These are phyloP conservation scores for Diaporthe sp. DNA, from an alignment of 2,329 filamentous ascomycete genomes.

Conservation along the genomic window DNA sequence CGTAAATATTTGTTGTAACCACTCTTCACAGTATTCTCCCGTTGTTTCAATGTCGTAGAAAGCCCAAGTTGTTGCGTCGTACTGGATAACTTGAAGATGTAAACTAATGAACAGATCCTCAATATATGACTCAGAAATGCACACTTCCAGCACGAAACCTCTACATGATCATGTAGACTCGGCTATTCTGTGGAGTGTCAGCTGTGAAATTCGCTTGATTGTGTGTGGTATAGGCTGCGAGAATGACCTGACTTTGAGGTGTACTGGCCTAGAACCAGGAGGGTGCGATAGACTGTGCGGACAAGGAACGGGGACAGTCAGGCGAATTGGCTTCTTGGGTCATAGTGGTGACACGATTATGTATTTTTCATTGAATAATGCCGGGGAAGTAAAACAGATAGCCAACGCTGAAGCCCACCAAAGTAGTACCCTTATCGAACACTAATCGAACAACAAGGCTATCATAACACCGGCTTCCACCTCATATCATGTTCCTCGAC, in stretches of 20 bases:
- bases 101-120: not conserved
- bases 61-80: not conserved
- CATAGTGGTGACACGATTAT: not conserved
- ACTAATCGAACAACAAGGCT: not conserved
- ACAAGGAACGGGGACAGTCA: not conserved
- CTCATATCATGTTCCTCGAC: not conserved
- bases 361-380: not conserved
- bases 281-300: not conserved
- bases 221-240: not conserved
- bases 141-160: not conserved
- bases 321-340: not conserved
- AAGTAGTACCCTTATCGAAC: not conserved
- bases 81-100: not conserved
- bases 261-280: not conserved
- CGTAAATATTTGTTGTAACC: not conserved
- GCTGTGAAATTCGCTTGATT: not conserved
- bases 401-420: not conserved
- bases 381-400: not conserved
- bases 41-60: not conserved
- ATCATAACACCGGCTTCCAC: not conserved
- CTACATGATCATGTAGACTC: not conserved
- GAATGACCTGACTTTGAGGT: not conserved
- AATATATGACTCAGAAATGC: not conserved
- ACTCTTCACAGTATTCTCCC: not conserved
- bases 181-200: not conserved